Evolutionary conservation across 2,329 filamentous ascomycete genomes (phyloP), one percentile per base, ranked within the genome.

Genomic region (Fusarium sp.): DNA sequence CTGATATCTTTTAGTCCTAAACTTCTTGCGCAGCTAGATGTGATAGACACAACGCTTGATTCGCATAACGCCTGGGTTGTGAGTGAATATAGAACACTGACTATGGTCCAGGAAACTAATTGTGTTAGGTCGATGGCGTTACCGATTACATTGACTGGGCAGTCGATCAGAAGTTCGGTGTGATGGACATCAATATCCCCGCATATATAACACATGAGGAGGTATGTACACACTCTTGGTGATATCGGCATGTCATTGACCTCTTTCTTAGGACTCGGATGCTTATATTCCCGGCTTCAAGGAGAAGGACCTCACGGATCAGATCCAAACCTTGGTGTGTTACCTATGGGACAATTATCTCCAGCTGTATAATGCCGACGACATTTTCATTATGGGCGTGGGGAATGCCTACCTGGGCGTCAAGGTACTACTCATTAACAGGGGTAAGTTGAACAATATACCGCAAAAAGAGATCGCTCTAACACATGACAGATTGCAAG

Each of bases 341-440:
- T 98, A 97, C 75, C 83, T 99, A 15, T 99, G 96, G 96, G 94
- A 97, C 72, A 99, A 99, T 75, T 97, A 97, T 75, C 89, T 99
- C 20, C 92, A 97, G 82, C 84, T 92, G 32, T 89, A 90, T 50
- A 81, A 90, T 4, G 84, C 87, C 0, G 89, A 90, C 7, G 88
- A 95, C 52, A 87, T 98, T 17, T 92, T 97, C 75, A 83, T 99
- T 22, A 84, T 99, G 75, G 95, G 96, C 1, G 89, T 97, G 3
- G 96, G 96, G n/a, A 90, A 93, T 72, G 92, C 96, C 2, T 97
- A 96, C 74, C 83, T 92, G 5, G 94, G 93, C 3, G 87, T 97
- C 47, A 90, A 96, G 59, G 87, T 94, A 57, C 86, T 98, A 7
- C 83, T 98, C 7, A 90, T 90, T 11, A 90, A 90, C 71, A 85